Evolutionary conservation across 768 basidiomycete species (phyloP).

Genomic region (Kwoniella pini): DNA sequence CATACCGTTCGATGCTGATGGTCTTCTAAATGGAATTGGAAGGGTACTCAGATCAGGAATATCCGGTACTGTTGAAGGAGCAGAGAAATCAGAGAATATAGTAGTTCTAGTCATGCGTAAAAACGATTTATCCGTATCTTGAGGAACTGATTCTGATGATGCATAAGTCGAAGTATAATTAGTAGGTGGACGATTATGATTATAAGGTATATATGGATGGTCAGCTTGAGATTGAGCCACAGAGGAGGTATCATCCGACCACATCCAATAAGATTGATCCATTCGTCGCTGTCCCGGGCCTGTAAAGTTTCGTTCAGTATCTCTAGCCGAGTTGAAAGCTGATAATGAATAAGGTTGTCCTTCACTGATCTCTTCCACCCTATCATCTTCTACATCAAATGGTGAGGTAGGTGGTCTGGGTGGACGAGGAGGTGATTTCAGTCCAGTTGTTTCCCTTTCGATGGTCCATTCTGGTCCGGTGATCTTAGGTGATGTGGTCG

Average conservation of each 20-base stretch:
- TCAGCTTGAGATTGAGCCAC: slow-evolving; percentile 8
- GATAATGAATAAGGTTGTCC: slow-evolving; percentile 7
- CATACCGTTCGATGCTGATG: background rate
- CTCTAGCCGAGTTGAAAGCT: background rate
- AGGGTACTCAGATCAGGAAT: slow-evolving; percentile 10
- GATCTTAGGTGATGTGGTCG: background rate
- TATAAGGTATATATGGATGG: background rate
- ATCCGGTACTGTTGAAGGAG: slow-evolving; percentile 19
- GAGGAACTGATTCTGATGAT: background rate
- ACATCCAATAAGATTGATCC: slow-evolving; percentile 9
- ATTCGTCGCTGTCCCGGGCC: background rate
- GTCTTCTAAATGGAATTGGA: slow-evolving; percentile 15
- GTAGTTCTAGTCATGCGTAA: slow-evolving; percentile 14
- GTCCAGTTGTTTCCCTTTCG: background rate
- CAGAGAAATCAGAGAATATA: slow-evolving; percentile 20
- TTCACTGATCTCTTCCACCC: background rate
- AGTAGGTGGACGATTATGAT: background rate
- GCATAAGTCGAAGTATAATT: slow-evolving; percentile 1
- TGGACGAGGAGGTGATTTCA: slow-evolving; percentile 10
- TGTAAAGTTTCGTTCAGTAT: background rate
- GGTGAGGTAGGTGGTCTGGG: slow-evolving; percentile 13
- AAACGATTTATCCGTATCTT: slow-evolving; percentile 11
- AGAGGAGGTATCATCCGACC: slow-evolving; percentile 17
- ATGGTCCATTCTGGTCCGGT: background rate
- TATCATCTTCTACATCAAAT: slow-evolving; percentile 1